A percentile compares a stretch with the other conserved stretches of the same genome.
These are phyloP conservation scores for Misopates orontium DNA, from an alignment of 257 asterid species.

Conservation along the genomic window DNA sequence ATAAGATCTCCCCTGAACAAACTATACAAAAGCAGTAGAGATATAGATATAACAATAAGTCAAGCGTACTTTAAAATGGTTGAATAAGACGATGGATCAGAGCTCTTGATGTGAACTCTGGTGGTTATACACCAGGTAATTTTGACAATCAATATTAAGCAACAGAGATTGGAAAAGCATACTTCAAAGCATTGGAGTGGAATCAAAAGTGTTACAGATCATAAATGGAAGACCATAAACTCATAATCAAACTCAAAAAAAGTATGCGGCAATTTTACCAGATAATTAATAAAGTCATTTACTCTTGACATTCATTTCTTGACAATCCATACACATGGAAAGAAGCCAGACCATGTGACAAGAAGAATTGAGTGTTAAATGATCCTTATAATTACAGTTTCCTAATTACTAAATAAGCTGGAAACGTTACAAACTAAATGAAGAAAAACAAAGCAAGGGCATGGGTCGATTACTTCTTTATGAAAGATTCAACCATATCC, in stretches of 20 bases:
- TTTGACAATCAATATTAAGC: background rate
- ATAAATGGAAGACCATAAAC: background rate
- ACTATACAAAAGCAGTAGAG: background rate
- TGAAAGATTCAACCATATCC: conserved; percentile 76
- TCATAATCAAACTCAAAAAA: background rate
- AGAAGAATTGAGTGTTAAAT: background rate
- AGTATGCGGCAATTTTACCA: background rate
- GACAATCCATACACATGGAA: background rate
- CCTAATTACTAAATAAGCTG: background rate
- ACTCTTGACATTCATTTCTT: background rate
- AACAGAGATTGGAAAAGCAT: background rate
- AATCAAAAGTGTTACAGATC: background rate
- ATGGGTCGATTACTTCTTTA: conserved; percentile 56
- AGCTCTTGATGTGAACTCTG: background rate
- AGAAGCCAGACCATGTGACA: background rate
- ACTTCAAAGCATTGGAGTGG: background rate
- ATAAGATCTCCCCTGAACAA: background rate
- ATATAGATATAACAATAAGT: background rate
- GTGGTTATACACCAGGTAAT: background rate
- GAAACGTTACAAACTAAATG: background rate
- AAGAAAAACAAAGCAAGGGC: background rate
- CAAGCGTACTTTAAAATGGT: background rate
- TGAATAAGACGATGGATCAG: background rate
- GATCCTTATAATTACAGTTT: background rate
- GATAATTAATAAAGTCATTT: background rate